These are phyloP conservation scores for Plasmodium malariae DNA, from an alignment of 169 alveolate genomes.

Conservation along the genomic window DNA sequence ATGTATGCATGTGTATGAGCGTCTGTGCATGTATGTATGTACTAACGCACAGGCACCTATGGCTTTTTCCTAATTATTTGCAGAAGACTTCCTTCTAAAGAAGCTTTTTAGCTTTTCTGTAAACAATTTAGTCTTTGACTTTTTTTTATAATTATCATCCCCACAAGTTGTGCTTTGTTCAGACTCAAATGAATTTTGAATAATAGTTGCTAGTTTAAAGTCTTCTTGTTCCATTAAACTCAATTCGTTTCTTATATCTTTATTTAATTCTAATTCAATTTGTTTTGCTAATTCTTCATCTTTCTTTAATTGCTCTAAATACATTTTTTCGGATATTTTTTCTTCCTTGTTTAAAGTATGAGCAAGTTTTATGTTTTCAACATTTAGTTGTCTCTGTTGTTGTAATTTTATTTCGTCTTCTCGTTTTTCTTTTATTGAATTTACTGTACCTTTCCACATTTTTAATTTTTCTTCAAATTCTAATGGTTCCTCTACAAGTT, in stretches of 20 bases:
- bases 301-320: conserved; percentile 9
- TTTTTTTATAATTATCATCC: neutral
- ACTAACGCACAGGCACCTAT: neutral
- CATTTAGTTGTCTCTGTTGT: conserved; percentile 1
- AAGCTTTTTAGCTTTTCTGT: neutral
- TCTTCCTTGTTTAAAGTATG: conserved; percentile 21
- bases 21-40: neutral
- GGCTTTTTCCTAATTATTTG: too few relatives aligned
- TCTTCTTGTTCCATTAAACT: conserved; percentile 14
- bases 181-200: conserved; percentile 19
- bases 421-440: conserved; percentile 6
- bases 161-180: neutral
- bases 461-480: conserved; percentile 11
- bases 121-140: neutral
- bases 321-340: neutral
- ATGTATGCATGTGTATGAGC: neutral
- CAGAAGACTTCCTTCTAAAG: neutral
- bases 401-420: conserved; percentile 23
- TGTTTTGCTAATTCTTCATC: conserved; percentile 39
- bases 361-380: conserved; percentile 20
- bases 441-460: conserved; percentile 30
- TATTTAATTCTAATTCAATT: conserved; percentile 12
- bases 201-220: conserved; percentile 8
- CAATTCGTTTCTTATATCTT: conserved; percentile 16
- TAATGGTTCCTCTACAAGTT: conserved; percentile 9